Conservation (phyloP, 129 eudicot genomes). For the Chrysanthemum lavandulifolium region DNA sequence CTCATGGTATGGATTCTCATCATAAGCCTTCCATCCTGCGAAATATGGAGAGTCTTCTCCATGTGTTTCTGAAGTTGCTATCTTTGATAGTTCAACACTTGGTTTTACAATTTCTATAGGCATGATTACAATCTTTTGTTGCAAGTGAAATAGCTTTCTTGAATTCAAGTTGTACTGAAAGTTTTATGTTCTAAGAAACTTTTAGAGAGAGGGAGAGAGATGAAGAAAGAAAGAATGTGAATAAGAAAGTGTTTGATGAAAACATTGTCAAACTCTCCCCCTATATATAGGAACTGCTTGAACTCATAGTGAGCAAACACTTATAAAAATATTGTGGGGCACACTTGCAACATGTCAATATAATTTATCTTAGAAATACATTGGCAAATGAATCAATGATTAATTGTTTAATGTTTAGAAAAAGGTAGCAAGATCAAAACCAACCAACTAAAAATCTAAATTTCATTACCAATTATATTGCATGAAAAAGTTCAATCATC, state of each 20-base stretch:
- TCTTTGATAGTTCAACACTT: conserved; percentile 54
- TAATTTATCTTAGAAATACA: conserved; percentile 4
- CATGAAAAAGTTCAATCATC: conserved; percentile 18
- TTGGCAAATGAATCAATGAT: conserved; percentile 54
- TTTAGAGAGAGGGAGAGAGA: conserved; percentile 4
- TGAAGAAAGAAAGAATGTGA: neutral
- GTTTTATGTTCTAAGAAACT: conserved; percentile 1
- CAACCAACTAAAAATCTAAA: conserved; percentile 32
- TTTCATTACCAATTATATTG: conserved; percentile 50
- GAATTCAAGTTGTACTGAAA: conserved; percentile 4
- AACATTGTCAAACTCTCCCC: conserved; percentile 23
- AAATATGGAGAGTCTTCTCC: conserved; percentile 98
- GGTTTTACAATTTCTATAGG: conserved; percentile 65
- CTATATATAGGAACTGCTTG: conserved; percentile 34
- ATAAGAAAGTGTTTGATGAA: conserved; percentile 36
- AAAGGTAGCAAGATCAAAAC: conserved; percentile 68
- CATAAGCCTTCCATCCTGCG: conserved; percentile 99
- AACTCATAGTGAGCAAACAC: conserved; percentile 18
- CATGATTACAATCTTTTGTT: conserved; percentile 34
- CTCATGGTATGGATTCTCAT: conserved; percentile 86
- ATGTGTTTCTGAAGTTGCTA: conserved; percentile 87
- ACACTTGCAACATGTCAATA: conserved; percentile 33
- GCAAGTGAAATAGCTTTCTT: neutral
- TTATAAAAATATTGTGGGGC: conserved; percentile 26
- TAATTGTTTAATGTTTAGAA: conserved; percentile 57